Evolutionary conservation across 2,329 filamentous ascomycete species (phyloP), one percentile per base, ranked within the genome.

Genomic region (Claviceps spartinae): DNA sequence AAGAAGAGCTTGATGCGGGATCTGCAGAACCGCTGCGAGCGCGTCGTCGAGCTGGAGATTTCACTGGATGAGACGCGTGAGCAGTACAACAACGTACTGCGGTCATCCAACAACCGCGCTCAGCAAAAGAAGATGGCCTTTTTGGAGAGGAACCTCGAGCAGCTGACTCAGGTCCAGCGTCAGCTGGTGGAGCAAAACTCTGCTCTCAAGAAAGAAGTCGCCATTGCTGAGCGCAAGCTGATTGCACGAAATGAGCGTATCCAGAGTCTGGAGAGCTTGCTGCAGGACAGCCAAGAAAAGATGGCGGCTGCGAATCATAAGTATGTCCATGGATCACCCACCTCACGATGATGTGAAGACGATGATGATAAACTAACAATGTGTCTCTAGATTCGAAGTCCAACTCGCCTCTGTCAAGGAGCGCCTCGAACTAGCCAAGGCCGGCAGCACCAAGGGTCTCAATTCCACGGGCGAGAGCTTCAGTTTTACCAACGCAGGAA

Each of bases 61-160:
- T 95, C 88, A 38, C 79, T 98, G 49, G 93, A 98, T 65, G 90
- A 96, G 74, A 96, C 93, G 1, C 82, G 93, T 52, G 93, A 98
- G 74, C 93, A 98, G 72, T 98, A 98, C 74, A 97, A 98, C 76
- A 96, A 95, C 62, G 93, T 98, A 55, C 79, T 98, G 54, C 85
- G 91, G 52, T 93, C 88, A 48, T 95, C 88, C 59, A 98, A 98
- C 76, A 97, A 95, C 75, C 86, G 93, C 54, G 91, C 93, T 24
- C 93, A 98, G 73, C 93, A 98, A 72, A 98, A 98, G 85, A 98
- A 98, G 80, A 97, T 98, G 87, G 94, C 93, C 16, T 98, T 98
- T 78, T 73, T 98, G 49, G 93, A 98, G 74, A 85, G 93, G 65
- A 98, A 98, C 67, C 81, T 98, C 42, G 93, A 98, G 72, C 93